A percentile compares a stretch with the other conserved stretches of the same genome.
Evolutionary conservation across 2,329 filamentous ascomycete species (phyloP).

Genomic region (Phaeophleospora eucalypticola): DNA sequence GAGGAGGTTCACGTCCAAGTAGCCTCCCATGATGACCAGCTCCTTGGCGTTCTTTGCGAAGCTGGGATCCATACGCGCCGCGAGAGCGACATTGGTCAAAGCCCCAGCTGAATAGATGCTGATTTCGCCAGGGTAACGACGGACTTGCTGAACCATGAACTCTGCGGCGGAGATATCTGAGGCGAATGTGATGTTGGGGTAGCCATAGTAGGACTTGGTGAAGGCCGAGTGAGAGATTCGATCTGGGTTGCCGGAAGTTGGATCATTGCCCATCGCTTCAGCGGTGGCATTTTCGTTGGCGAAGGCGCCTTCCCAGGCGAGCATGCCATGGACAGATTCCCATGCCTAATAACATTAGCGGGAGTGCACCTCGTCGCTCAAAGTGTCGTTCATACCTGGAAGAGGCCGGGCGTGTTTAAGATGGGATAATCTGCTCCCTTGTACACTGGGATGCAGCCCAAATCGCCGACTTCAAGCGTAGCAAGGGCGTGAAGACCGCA

Average conservation of each 20-base stretch:
- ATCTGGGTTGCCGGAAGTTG: constrained; percentile 44
- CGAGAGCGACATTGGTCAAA: constrained; percentile 49
- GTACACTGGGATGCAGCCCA: constrained; percentile 48
- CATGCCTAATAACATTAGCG: constrained; percentile 33
- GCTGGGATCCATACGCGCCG: constrained; percentile 43
- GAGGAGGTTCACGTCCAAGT: constrained; percentile 40
- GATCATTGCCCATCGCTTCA: constrained; percentile 43
- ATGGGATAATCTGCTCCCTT: constrained; percentile 47
- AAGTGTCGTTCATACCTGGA: constrained; percentile 23
- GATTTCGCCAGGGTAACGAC: constrained; percentile 49
- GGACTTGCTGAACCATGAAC: constrained; percentile 46
- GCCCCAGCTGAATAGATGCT: constrained; percentile 46
- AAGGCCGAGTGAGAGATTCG: constrained; percentile 42
- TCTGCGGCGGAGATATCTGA: constrained; percentile 39
- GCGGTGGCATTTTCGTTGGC: constrained; percentile 41
- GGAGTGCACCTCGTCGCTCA: background rate
- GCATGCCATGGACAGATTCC: constrained; percentile 42
- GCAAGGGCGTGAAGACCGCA: constrained; percentile 45
- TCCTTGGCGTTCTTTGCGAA: constrained; percentile 47
- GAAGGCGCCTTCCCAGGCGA: constrained; percentile 48
- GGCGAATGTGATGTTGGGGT: constrained; percentile 42
- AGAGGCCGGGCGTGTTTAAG: constrained; percentile 43
- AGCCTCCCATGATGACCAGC: constrained; percentile 50
- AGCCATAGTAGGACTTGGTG: constrained; percentile 43
- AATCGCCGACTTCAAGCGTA: constrained; percentile 44